phyloP scores from a whole-genome alignment of 1,139 yeast species.

The Saccharomyces hybrid region DNA sequence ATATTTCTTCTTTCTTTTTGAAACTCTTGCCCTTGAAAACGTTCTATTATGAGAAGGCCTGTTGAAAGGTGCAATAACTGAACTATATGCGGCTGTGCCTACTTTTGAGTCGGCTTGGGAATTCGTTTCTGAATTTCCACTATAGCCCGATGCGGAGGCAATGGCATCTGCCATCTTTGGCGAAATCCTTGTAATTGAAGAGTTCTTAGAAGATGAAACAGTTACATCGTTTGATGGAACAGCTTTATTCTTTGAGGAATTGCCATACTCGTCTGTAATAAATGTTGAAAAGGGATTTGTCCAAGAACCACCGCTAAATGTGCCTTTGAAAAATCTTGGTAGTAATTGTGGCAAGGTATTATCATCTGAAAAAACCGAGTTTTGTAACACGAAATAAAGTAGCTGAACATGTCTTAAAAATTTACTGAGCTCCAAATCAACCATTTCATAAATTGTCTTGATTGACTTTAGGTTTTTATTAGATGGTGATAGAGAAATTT shows the following conservation, averaged over 20 bases:
- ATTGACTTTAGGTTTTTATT: slow-evolving; percentile 2
- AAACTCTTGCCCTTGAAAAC: slow-evolving; percentile 15
- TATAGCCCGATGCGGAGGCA: slow-evolving; percentile 18
- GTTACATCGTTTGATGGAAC: not conserved
- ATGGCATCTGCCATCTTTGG: slow-evolving; percentile 21
- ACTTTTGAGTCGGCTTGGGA: slow-evolving; percentile 2
- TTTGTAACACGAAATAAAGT: slow-evolving; percentile 13
- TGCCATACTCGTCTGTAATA: slow-evolving; percentile 3
- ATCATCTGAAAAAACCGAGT: slow-evolving; percentile 21
- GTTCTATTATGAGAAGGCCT: slow-evolving; percentile 14
- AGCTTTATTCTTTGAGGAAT: not conserved
- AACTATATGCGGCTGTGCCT: not conserved
- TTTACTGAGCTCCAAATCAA: slow-evolving; percentile 16
- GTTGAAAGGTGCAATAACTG: slow-evolving; percentile 3
- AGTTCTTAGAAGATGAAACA: slow-evolving; percentile 1
- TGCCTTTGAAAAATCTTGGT: slow-evolving; percentile 57
- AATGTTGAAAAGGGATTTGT: slow-evolving; percentile 50
- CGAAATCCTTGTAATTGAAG: slow-evolving; percentile 10
- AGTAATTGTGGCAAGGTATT: slow-evolving; percentile 51
- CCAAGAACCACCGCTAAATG: slow-evolving; percentile 70
- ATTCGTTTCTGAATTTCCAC: not conserved
- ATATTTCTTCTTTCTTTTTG: slow-evolving; percentile 17
- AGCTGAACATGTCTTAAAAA: slow-evolving; percentile 12
- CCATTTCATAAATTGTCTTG: slow-evolving; percentile 13
- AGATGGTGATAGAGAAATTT: not conserved